Evolutionary conservation across 768 basidiomycete genomes (phyloP), one percentile per base, ranked within the genome.

Genomic region (Auriscalpium vulgare): DNA sequence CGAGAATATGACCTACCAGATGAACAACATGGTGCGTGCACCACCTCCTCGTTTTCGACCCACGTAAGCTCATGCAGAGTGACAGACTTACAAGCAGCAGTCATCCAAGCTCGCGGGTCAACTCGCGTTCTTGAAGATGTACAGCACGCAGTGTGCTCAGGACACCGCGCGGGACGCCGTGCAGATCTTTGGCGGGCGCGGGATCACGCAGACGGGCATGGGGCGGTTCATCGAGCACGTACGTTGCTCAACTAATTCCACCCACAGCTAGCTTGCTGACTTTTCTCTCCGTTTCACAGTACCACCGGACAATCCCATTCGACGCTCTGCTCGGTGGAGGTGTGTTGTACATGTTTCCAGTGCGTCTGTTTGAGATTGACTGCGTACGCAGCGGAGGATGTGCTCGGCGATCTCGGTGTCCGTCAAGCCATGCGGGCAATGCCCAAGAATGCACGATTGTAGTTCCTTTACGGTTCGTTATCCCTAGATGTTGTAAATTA

Each of bases 181-280:
- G 7, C 86, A 87, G 75, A 78, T 92, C 58, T 92, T 91, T 61
- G 90, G 91, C 60, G 92, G 91, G 4, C 81, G 91, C 51, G 91
- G 87, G 37, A 79, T 94, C 60, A 92, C 91, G n/a, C 78, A 80
- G 68, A 81, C 82, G n/a, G 90, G 90, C 36, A 90, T 91, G 87
- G 90, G 90, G 35, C 74, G 74, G 51, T 79, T 78, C 60, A 81
- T 89, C 55, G 88, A 92, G 69, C 87, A 88, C 66, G 81, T 80
- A 59, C 56, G 78, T 75, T 13, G 4, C 14, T 37, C 37, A 21
- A 4, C 44, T 29, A 29, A 4, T 29, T 29, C 29, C 7, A 2
- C 5, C 23, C 23, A 29, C 29, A 5, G 29, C 29, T 29, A 4
- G 29, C 29, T 29, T 36, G 37, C 56, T 53, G 23, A 48, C 34